Base-by-base conservation (phyloP, 495 filamentous ascomycete genomes). In the Letharia columbiana region DNA sequence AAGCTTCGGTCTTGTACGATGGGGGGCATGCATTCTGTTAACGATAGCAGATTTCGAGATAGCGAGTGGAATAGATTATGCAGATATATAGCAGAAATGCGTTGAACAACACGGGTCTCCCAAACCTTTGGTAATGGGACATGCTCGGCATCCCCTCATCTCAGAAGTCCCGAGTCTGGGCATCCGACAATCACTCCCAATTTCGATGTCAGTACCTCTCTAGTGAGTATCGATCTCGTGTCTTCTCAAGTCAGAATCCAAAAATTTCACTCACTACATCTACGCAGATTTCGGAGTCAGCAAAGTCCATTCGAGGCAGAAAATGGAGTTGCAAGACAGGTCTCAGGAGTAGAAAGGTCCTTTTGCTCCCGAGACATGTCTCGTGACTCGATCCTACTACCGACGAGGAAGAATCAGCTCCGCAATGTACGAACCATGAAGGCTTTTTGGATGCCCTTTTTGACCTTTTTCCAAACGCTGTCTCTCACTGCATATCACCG, bases 401-500 rank as follows among this genome's bases (percentile, higher is more conserved):
- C 23, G 23, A 28, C 23, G 23, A 28, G 23, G 23, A 28, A 28
- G 23, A 28, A 28, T 28, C 23, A 28, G 23, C 23, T 28, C 23
- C 23, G 23, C 23, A 28, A 28, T 28, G 23, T 28, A 28, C 23
- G 23, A 28, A 28, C 23, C 66, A 60, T 65, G 37, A 61, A n/a
- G 31, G 54, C 57, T 18, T 63, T 54, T 12, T 66, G 57, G 0
- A 68, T 28, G 6, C 5, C 2, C 56, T 54, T 64, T 50, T 61
- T 68, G 23, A 61, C 28, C 62, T 65, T 68, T 4, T 44, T 42
- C 66, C 66, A 64, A 40, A 35, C 7, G 28, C 57, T 50, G 42
- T 69, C 57, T 39, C 66, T 69, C 15, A 69, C 67, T 69, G 37
- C 12, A 52, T 20, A 13, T 7, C 15, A 9, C 2, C 11, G 23